Percentiles rank a stretch among this genome's conserved stretches.
phyloP scores from a whole-genome alignment of 176 grass and related monocot genomes.

The Urochloa ruziziensis region DNA sequence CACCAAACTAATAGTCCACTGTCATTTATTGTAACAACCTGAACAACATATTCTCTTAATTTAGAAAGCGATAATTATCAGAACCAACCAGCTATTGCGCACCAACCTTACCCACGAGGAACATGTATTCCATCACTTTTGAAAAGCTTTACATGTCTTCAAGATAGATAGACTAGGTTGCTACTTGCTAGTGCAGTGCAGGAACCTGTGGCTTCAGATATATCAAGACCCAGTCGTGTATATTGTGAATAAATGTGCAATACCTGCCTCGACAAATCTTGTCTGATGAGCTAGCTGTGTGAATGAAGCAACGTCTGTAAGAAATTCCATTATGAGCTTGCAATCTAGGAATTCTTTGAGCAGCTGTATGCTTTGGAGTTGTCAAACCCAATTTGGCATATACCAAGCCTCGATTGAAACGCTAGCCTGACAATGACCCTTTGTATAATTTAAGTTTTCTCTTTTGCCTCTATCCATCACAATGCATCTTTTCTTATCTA shows the following conservation, averaged over 20 bases:
- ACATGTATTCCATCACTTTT: background rate
- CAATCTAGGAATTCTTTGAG: constrained; percentile 15
- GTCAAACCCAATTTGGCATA: constrained; percentile 47
- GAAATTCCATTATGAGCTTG: constrained; percentile 30
- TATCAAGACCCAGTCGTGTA: background rate
- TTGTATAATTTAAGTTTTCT: background rate
- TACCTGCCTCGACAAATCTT: background rate
- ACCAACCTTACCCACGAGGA: constrained; percentile 2
- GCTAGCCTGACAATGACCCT: constrained; percentile 8
- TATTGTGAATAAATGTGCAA: background rate
- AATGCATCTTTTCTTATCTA: constrained; percentile 22
- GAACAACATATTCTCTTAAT: constrained; percentile 5
- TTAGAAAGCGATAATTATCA: constrained; percentile 5
- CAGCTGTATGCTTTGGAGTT: constrained; percentile 44
- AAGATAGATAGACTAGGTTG: constrained; percentile 30
- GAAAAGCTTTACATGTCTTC: constrained; percentile 16
- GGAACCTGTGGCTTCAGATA: constrained; percentile 9
- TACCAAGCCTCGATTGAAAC: constrained; percentile 12
- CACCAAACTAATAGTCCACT: constrained; percentile 15
- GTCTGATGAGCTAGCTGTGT: constrained; percentile 24
- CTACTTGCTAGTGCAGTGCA: background rate
- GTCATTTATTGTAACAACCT: constrained; percentile 2
- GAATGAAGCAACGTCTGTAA: constrained; percentile 39
- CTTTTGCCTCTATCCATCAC: constrained; percentile 18
- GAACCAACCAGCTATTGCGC: background rate